These are phyloP conservation scores for Aspergillus hiratsukae DNA, from an alignment of 2,329 filamentous ascomycete species.

Conservation along the genomic window DNA sequence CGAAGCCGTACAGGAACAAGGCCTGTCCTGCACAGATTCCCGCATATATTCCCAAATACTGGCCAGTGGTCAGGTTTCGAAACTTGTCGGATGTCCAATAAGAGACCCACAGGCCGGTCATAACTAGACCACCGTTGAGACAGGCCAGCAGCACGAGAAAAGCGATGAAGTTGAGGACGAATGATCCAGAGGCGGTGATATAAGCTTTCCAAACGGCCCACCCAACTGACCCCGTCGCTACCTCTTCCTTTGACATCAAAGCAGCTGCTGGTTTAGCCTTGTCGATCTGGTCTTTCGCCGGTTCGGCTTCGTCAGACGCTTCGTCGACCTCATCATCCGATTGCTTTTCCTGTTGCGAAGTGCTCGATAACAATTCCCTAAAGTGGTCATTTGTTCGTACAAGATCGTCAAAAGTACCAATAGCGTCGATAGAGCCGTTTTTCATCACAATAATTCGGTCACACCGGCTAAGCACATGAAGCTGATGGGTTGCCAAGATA, in stretches of 20 bases:
- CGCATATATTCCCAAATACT: conserved; percentile 68
- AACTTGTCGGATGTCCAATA: conserved; percentile 87
- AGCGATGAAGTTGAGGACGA: conserved; percentile 55
- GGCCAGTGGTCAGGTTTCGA: conserved; percentile 54
- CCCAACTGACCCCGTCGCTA: conserved; percentile 69
- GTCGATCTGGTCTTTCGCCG: conserved; percentile 21
- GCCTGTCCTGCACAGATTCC: conserved; percentile 68
- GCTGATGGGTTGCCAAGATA: conserved; percentile 88
- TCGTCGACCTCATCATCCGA: conserved; percentile 50
- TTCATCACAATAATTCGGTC: conserved; percentile 95
- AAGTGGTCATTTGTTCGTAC: conserved; percentile 77
- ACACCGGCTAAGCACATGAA: conserved; percentile 85
- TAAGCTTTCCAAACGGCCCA: conserved; percentile 79
- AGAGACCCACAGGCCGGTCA: conserved; percentile 85
- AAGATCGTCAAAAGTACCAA: conserved; percentile 85
- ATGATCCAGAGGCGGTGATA: conserved; percentile 64
- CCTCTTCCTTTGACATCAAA: conserved; percentile 48
- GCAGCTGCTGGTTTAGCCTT: conserved; percentile 20
- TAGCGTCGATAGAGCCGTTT: conserved; percentile 72
- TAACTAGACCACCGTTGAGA: conserved; percentile 79
- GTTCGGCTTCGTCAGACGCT: conserved; percentile 48
- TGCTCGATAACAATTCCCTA: conserved; percentile 75
- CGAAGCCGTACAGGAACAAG: conserved; percentile 73
- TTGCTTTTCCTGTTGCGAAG: conserved; percentile 55
- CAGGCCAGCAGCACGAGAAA: conserved; percentile 63